phyloP scores from a whole-genome alignment of 2,329 filamentous ascomycete species.

The Epichloe scottii region DNA sequence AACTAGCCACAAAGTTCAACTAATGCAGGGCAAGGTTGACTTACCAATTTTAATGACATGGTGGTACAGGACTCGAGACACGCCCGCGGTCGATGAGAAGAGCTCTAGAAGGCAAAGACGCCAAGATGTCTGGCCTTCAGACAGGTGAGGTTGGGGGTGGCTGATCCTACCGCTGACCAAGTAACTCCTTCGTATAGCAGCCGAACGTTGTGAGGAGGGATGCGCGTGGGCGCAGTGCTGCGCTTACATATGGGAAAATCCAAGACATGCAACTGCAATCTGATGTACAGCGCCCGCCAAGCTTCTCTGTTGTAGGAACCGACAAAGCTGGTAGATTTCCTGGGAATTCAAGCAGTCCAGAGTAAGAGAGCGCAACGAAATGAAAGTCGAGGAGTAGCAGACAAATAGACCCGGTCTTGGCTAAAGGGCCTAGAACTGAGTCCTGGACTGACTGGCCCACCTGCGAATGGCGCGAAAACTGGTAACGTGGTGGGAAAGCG shows the following conservation, averaged over 20 bases:
- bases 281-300: not conserved
- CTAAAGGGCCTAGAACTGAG: not conserved
- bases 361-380: not conserved
- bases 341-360: not conserved
- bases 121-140: not conserved
- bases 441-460: not conserved
- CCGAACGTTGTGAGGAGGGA: not conserved
- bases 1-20: not conserved
- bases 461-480: not conserved
- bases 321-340: not conserved
- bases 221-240: not conserved
- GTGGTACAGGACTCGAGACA: not conserved
- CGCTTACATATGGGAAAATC: not conserved
- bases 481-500: not conserved
- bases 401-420: slow-evolving; percentile 1
- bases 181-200: not conserved
- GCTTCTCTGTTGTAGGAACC: not conserved
- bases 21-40: slow-evolving; percentile 7
- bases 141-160: not conserved
- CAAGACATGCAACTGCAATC: not conserved
- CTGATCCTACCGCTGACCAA: not conserved
- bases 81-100: slow-evolving; percentile 2
- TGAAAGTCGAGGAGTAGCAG: not conserved
- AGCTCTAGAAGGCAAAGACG: not conserved
- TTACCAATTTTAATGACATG: slow-evolving; percentile 51